These are phyloP conservation scores for Phytophthora idaei DNA, from an alignment of 352 stramenopile species.

Conservation along the genomic window DNA sequence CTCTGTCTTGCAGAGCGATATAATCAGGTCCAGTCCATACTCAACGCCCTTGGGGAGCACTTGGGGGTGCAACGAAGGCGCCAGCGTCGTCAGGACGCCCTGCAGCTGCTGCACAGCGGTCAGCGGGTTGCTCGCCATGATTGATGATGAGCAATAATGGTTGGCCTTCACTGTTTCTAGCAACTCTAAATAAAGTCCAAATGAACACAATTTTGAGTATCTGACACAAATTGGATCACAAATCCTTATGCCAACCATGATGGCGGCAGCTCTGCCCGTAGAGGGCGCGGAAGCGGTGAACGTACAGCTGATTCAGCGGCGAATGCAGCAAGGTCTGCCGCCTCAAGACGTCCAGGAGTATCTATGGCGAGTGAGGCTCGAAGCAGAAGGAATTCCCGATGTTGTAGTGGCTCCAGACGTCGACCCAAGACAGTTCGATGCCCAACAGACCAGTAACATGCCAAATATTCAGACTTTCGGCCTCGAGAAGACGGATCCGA, in stretches of 20 bases:
- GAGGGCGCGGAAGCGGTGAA: conserved; percentile 59
- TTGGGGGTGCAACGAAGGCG: conserved; percentile 63
- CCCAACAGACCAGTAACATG: conserved; percentile 75
- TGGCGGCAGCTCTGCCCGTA: conserved; percentile 71
- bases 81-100: conserved; percentile 53
- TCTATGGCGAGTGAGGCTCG: conserved; percentile 81
- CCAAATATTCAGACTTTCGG: conserved; percentile 62
- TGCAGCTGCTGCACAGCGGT: conserved; percentile 71
- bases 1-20: conserved; percentile 66
- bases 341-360: conserved; percentile 85
- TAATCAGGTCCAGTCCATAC: conserved; percentile 71
- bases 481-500: conserved; percentile 16
- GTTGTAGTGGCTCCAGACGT: conserved; percentile 76
- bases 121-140: conserved; percentile 54
- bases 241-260: conserved; percentile 53
- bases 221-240: conserved; percentile 3
- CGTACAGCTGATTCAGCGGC: conserved; percentile 57
- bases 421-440: conserved; percentile 69
- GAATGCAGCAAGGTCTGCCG: conserved; percentile 69
- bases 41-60: conserved; percentile 63
- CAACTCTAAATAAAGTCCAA: conserved; percentile 17
- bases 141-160: conserved; percentile 11
- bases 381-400: conserved; percentile 79
- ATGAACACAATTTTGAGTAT: conserved; percentile 8
- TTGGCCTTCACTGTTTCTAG: conserved; percentile 26